These are phyloP conservation scores for Boletus subcaerulescens DNA, from an alignment of 768 basidiomycete species.

Conservation along the genomic window DNA sequence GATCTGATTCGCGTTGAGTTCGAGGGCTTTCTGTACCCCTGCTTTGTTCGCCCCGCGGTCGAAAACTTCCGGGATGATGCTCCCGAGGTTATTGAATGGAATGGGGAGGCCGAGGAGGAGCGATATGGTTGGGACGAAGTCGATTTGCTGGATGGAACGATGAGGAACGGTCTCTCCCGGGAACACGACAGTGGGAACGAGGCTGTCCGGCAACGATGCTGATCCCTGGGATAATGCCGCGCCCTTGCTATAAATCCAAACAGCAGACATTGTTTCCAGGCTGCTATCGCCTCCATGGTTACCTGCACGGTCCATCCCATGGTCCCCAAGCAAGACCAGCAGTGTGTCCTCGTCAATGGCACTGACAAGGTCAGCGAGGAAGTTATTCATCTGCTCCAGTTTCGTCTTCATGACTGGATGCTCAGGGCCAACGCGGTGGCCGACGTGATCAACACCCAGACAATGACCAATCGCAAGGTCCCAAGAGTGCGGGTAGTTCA, in stretches of 20 bases:
- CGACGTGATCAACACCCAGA: slow-evolving; percentile 94
- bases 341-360: slow-evolving; percentile 83
- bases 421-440: slow-evolving; percentile 90
- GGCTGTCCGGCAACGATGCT: slow-evolving; percentile 41
- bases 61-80: slow-evolving; percentile 89
- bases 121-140: slow-evolving; percentile 84
- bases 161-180: slow-evolving; percentile 53
- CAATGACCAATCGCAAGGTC: slow-evolving; percentile 91
- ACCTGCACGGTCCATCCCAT: slow-evolving; percentile 93
- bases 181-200: slow-evolving; percentile 56
- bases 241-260: slow-evolving; percentile 93
- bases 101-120: slow-evolving; percentile 90
- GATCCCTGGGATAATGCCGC: slow-evolving; percentile 40
- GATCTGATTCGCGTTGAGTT: slow-evolving; percentile 74
- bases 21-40: slow-evolving; percentile 56
- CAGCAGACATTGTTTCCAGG: slow-evolving; percentile 77
- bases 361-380: slow-evolving; percentile 70
- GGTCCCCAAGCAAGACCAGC: slow-evolving; percentile 89
- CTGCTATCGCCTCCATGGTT: slow-evolving; percentile 93
- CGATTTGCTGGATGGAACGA: slow-evolving; percentile 86
- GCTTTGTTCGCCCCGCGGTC: slow-evolving; percentile 39
- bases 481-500: slow-evolving; percentile 54
- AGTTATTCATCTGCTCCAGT: slow-evolving; percentile 81
- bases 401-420: slow-evolving; percentile 85
- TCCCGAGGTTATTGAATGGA: slow-evolving; percentile 94